Base-by-base conservation (phyloP, 805 yeast species). In the Ogataea dorogensis region DNA sequence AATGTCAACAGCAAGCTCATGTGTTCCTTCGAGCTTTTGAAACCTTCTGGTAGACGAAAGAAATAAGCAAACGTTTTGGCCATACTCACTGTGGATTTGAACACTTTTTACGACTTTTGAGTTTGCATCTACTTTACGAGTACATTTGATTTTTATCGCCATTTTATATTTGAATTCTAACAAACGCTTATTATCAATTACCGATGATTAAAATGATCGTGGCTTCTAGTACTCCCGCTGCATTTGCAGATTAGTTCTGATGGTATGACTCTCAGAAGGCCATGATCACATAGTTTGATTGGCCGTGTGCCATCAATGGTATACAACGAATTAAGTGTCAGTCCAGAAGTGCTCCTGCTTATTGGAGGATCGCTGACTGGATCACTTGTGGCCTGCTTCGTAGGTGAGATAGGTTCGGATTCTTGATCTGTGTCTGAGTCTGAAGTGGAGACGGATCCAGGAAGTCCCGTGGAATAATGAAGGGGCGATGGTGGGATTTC, bases 21-120 rank as follows among this genome's bases (percentile, higher is more conserved):
- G 63, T 81, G 89, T 51, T 77, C 84, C 24, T 81, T 81, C 60
- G 88, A 81, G 53, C 63, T 81, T 50, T 59, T 81, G 34, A 81
- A 81, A 54, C 87, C 88, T 1, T 34, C 44, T 2, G 16, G 24
- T 15, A 36, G 28, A 25, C 31, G 44, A 35, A 44, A 48, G 33
- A 40, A 44, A 28, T 41, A 29, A 10, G 16, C 11, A 12, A 12
- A 23, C 15, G 4, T 12, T 23, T 10, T 10, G 12, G n/a, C 25
- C 25, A 23, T 12, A 23, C 25, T 7, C 12, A 17, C 3, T 29
- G 32, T 27, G n/a, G 12, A 12, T 16, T 34, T 28, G 28, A 28
- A n/a, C 26, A 13, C 22, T n/a, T n/a, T 25, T 34, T 24, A 34
- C 38, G 28, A 34, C 7, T 18, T 25, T 23, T 20, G 31, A 34